Base-by-base conservation (phyloP, 176 grass and related monocot species). In the Avena eriantha region DNA sequence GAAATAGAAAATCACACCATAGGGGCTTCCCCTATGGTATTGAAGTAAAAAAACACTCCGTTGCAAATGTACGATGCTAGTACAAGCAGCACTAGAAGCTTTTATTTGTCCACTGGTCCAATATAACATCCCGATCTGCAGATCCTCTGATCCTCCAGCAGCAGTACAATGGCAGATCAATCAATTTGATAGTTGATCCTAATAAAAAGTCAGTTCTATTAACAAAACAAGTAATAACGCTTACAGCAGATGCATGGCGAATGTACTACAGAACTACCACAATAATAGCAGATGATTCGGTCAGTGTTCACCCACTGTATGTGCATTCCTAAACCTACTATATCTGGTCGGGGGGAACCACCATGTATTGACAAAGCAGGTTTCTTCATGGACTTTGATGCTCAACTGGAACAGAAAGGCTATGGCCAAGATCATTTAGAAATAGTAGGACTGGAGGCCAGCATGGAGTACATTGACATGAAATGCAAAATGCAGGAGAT, bases 121-220 rank as follows among this genome's bases (percentile, higher is more conserved):
- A 50, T 68, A 71, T 71, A 59, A 58, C 34, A 69, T 69, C 69
- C n/a, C 34, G 22, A 71, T 34, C 6, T 3, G 5, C 15, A 29
- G 68, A 83, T 59, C 53, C 35, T 77, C 73, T 21, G 11, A 81
- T 68, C 61, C 46, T 69, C 2, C 17, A 19, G 29, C 17, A 67
- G 46, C 59, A 54, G 31, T 67, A 72, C 19, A 21, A 73, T 51
- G 63, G 60, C 46, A 77, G 26, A 35, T 59, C 51, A 78, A 84
- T 53, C 7, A 23, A 60, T 23, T 55, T 80, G 15, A 48, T 34
- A 29, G 29, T 29, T 29, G 1, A 29, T 36, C 36, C 58, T 78
- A 78, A 67, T 54, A 70, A 21, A 24, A 9, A 85, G 3, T 6
- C 60, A 12, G 15, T 78, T 77, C 34, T 43, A 78, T n/a, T 16